Evolutionary conservation across 2,329 filamentous ascomycete species (phyloP).

Genomic region (Cladophialophora immunda): DNA sequence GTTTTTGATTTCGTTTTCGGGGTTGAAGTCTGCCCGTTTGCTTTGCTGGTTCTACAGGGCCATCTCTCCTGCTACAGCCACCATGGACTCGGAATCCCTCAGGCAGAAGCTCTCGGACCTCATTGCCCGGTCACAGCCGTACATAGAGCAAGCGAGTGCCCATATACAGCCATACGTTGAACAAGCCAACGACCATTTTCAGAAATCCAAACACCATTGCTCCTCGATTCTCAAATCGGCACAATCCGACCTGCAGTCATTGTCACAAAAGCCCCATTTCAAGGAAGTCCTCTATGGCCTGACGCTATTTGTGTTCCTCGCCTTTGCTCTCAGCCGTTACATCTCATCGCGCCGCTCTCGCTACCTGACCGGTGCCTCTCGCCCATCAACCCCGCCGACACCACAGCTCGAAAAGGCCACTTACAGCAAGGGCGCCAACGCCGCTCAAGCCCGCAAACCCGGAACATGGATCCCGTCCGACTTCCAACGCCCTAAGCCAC

Average conservation of each 20-base stretch:
- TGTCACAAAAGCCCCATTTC: conserved; percentile 38
- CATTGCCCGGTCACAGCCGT: conserved; percentile 33
- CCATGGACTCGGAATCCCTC: conserved; percentile 28
- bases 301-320: conserved; percentile 43
- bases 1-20: neutral
- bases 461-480: conserved; percentile 65
- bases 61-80: neutral
- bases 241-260: conserved; percentile 36
- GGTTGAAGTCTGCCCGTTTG: neutral
- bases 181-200: conserved; percentile 24
- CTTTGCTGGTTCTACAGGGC: neutral
- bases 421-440: conserved; percentile 1
- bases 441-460: conserved; percentile 28
- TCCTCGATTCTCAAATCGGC: conserved; percentile 27
- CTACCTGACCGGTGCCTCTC: neutral
- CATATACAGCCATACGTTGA: conserved; percentile 32
- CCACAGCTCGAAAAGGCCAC: conserved; percentile 36
- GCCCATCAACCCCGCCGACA: conserved; percentile 35
- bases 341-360: conserved; percentile 30
- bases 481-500: conserved; percentile 68
- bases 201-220: conserved; percentile 32
- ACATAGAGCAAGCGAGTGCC: conserved; percentile 24
- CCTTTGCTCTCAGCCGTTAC: conserved; percentile 27
- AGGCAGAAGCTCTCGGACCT: conserved; percentile 29
- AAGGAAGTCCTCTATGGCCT: conserved; percentile 45